phyloP scores from a whole-genome alignment of 2,329 filamentous ascomycete species.

The Calycina herbarum region DNA sequence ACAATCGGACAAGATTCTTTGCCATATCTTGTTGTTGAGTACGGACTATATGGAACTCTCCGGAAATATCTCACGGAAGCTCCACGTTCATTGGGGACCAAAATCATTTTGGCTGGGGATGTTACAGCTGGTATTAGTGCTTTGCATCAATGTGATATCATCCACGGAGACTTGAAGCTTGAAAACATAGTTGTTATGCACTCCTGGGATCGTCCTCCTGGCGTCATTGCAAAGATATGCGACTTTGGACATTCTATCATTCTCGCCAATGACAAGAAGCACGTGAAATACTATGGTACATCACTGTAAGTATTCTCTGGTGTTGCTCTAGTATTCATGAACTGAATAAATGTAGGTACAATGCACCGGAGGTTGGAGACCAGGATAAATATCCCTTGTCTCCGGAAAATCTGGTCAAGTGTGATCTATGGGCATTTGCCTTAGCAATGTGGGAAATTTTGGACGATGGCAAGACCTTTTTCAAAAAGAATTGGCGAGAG shows the following conservation, averaged over 20 bases:
- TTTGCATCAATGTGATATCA: constrained; percentile 19
- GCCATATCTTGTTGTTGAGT: constrained; percentile 7
- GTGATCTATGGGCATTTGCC: constrained; percentile 12
- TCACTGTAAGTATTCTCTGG: neutral
- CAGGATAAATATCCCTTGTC: neutral
- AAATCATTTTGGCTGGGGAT: constrained; percentile 9
- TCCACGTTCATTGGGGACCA: neutral
- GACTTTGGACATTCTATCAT: constrained; percentile 14
- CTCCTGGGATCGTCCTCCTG: neutral
- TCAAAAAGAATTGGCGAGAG: neutral
- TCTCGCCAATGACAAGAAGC: neutral
- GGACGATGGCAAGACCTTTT: neutral
- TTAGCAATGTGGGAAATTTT: constrained; percentile 10
- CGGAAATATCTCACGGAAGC: neutral
- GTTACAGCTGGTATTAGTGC: constrained; percentile 15
- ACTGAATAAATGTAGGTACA: neutral
- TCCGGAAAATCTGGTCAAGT: neutral
- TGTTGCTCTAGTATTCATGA: neutral
- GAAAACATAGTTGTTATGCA: constrained; percentile 17
- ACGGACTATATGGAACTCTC: neutral
- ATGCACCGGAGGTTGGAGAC: constrained; percentile 7
- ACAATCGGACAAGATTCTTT: neutral
- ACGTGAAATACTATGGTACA: constrained; percentile 10
- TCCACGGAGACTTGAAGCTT: constrained; percentile 20
- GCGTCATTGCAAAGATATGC: constrained; percentile 9